Percentiles rank a stretch among this genome's conserved stretches.
These are phyloP conservation scores for Eucalyptus microcorys DNA, from an alignment of 345 rosid species.

Conservation along the genomic window DNA sequence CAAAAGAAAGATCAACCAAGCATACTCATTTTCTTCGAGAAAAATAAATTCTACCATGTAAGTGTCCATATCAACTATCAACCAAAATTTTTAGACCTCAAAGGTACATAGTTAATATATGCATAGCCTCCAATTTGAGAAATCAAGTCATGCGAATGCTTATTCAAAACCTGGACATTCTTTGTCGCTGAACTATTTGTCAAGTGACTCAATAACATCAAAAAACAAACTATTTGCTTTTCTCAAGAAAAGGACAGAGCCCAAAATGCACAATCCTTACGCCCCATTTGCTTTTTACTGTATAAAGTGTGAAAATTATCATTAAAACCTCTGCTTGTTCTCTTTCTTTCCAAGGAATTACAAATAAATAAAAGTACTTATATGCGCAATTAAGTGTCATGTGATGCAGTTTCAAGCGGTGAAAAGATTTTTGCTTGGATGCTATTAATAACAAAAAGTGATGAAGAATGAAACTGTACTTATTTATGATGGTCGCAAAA, in stretches of 20 bases:
- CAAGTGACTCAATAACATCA: neutral
- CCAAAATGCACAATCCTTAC: neutral
- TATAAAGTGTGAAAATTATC: neutral
- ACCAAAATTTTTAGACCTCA: neutral
- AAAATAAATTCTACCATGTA: neutral
- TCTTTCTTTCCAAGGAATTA: neutral
- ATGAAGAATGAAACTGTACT: conserved; percentile 28
- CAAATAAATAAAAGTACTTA: neutral
- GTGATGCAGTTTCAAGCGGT: neutral
- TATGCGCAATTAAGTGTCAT: neutral
- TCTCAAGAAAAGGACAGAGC: neutral
- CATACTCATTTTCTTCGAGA: neutral
- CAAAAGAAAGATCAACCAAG: neutral
- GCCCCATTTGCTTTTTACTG: neutral
- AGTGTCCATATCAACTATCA: neutral
- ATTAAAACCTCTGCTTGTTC: neutral
- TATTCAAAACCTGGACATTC: neutral
- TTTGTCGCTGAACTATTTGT: neutral
- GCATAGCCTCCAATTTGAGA: neutral
- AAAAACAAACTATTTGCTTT: neutral
- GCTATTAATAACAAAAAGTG: neutral
- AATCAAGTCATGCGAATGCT: neutral
- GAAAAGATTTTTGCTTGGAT: neutral
- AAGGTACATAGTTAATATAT: neutral
- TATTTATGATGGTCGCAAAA: conserved; percentile 95